Evolutionary conservation across 768 basidiomycete genomes (phyloP).

Genomic region (Tylopilus sp.): DNA sequence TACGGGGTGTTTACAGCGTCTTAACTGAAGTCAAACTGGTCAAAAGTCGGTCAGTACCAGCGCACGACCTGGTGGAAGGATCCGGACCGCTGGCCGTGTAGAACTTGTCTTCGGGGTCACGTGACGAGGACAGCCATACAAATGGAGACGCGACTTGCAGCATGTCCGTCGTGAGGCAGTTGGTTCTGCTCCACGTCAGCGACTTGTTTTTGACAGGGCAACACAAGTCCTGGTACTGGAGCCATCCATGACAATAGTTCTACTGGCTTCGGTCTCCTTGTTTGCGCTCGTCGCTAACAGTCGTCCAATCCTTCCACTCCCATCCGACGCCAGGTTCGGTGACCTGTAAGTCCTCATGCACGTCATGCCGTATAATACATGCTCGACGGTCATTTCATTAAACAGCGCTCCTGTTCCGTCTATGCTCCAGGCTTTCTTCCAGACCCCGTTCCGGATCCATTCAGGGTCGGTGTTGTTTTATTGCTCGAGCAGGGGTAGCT

Average conservation of each 20-base stretch:
- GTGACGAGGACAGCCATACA: conserved; percentile 18
- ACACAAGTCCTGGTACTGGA: not conserved
- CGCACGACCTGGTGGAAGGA: not conserved
- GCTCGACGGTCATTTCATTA: conserved; percentile 11
- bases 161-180: conserved; percentile 25
- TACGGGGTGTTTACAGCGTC: not conserved
- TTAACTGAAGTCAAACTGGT: not conserved
- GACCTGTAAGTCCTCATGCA: conserved; percentile 27
- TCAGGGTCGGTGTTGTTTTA: conserved; percentile 33
- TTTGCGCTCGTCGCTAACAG: conserved; percentile 44
- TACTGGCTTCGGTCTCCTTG: conserved; percentile 39
- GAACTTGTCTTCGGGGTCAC: conserved; percentile 15
- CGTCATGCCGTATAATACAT: conserved; percentile 9
- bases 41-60: not conserved
- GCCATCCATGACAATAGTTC: conserved; percentile 34
- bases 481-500: conserved; percentile 1
- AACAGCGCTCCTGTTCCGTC: conserved; percentile 9
- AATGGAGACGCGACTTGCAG: conserved; percentile 22
- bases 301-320: conserved; percentile 34
- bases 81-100: conserved; percentile 4
- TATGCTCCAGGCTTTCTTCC: conserved; percentile 32
- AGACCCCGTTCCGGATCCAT: conserved; percentile 36
- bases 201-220: conserved; percentile 1
- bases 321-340: conserved; percentile 20
- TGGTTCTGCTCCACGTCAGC: conserved; percentile 17